Percentiles rank a stretch among this genome's conserved stretches.
phyloP scores from a whole-genome alignment of 345 rosid species.

The Corchorus olitorius region DNA sequence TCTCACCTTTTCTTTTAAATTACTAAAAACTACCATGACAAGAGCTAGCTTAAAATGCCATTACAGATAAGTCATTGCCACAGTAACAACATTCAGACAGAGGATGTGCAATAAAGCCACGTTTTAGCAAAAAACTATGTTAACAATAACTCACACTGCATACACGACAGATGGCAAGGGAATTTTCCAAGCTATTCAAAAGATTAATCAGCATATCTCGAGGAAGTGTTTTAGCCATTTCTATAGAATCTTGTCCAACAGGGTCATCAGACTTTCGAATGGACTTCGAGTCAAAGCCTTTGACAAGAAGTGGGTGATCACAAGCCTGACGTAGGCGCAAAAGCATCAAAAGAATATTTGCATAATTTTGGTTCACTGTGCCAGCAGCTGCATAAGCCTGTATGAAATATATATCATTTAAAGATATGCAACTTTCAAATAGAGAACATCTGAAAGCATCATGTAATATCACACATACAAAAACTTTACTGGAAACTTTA shows the following conservation, averaged over 20 bases:
- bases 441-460: neutral
- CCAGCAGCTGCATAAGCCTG: constrained; percentile 97
- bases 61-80: neutral
- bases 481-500: neutral
- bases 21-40: constrained; percentile 10
- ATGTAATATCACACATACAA: constrained; percentile 11
- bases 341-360: constrained; percentile 95
- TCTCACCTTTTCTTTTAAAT: constrained; percentile 7
- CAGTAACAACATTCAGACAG: neutral
- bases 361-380: constrained; percentile 89
- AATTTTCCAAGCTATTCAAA: constrained; percentile 50
- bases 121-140: neutral
- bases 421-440: constrained; percentile 14
- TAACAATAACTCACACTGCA: constrained; percentile 66
- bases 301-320: constrained; percentile 88
- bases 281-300: constrained; percentile 56
- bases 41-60: neutral
- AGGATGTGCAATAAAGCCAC: neutral
- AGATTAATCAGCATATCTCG: constrained; percentile 49
- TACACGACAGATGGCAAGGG: constrained; percentile 59
- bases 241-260: constrained; percentile 63
- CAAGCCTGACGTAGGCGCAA: constrained; percentile 97
- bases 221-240: constrained; percentile 68
- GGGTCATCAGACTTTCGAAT: constrained; percentile 61
- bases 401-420: constrained; percentile 18